Conservation (phyloP, 192 early-diverging fungal genomes). For the Mortierella claussenii region DNA sequence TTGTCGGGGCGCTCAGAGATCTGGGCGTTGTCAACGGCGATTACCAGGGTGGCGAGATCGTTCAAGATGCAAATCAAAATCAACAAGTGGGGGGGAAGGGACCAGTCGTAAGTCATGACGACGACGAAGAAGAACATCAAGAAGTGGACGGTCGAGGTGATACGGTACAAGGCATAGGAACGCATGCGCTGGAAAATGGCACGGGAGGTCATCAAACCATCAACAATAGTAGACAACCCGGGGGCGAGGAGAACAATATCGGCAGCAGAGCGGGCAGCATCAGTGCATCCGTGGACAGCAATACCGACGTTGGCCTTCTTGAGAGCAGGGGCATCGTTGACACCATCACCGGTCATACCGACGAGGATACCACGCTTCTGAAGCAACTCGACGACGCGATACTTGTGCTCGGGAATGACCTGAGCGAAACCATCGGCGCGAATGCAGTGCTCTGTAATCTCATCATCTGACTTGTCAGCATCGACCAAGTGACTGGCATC, state of each 20-base stretch:
- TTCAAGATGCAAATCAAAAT: slow-evolving; percentile 89
- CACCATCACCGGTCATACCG: slow-evolving; percentile 98
- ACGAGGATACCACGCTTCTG: slow-evolving; percentile 86
- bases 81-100: slow-evolving; percentile 76
- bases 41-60: slow-evolving; percentile 84
- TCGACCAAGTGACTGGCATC: slow-evolving; percentile 87
- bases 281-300: slow-evolving; percentile 95
- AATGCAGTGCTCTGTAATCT: slow-evolving; percentile 82
- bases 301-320: slow-evolving; percentile 99
- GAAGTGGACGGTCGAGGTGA: slow-evolving; percentile 93
- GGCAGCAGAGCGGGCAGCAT: slow-evolving; percentile 94
- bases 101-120: slow-evolving; percentile 79
- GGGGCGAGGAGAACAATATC: slow-evolving; percentile 94
- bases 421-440: slow-evolving; percentile 97
- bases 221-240: slow-evolving; percentile 88
- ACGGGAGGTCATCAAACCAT: slow-evolving; percentile 82
- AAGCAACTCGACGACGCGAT: slow-evolving; percentile 92
- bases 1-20: slow-evolving; percentile 89
- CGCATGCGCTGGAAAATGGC: slow-evolving; percentile 93
- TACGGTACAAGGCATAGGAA: slow-evolving; percentile 88
- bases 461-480: slow-evolving; percentile 78
- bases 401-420: slow-evolving; percentile 99
- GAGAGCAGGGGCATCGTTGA: slow-evolving; percentile 97
- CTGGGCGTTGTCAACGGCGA: slow-evolving; percentile 86
- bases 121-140: slow-evolving; percentile 93